Conservation (phyloP, 148 eudicot species). For the Nepenthes mirabilis region DNA sequence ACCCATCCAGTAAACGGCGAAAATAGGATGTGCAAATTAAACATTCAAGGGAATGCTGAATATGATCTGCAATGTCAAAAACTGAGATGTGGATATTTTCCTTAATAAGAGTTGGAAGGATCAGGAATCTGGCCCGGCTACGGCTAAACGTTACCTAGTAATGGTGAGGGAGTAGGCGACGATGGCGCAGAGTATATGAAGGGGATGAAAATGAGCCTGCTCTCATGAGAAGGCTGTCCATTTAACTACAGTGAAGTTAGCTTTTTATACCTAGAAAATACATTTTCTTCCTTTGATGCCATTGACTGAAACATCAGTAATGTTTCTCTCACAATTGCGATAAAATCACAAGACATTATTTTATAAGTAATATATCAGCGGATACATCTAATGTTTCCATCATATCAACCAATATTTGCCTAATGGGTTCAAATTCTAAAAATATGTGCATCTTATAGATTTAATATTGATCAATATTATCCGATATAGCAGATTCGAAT, state of each 20-base stretch:
- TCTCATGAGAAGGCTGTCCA: slow-evolving; percentile 48
- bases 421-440: no score
- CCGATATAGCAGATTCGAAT: background rate
- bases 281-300: no score
- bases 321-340: no score
- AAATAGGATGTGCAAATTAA: slow-evolving; percentile 2
- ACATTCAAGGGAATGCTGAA: slow-evolving; percentile 7
- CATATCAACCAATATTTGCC: no score
- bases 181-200: slow-evolving; percentile 15
- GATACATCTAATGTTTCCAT: no score
- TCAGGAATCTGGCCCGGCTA: slow-evolving; percentile 58
- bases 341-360: no score
- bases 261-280: no score
- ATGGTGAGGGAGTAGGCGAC: slow-evolving; percentile 23
- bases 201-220: slow-evolving; percentile 25
- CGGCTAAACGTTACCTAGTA: slow-evolving; percentile 41
- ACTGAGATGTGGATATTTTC: slow-evolving; percentile 12
- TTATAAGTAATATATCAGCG: no score
- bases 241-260: no score
- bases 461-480: no score
- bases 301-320: no score
- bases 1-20: slow-evolving; percentile 24
- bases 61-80: slow-evolving; percentile 14
- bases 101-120: slow-evolving; percentile 19
- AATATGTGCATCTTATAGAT: no score